Percentiles rank a stretch among this genome's conserved stretches.
phyloP scores from a whole-genome alignment of 768 basidiomycete genomes.

The Polyporus arcularius region DNA sequence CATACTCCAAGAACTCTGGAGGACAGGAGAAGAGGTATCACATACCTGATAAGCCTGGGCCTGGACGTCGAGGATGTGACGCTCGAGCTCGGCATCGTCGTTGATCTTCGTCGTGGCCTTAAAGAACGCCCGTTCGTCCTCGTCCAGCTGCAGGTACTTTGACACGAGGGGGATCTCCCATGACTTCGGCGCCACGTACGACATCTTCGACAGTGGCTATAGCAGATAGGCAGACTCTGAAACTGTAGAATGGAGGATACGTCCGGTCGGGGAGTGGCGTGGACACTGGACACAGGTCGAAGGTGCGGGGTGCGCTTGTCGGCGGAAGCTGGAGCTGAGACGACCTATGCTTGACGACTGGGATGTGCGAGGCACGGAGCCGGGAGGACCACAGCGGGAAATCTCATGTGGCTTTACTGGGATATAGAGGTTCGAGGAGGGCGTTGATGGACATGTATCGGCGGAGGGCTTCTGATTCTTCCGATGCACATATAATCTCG shows the following conservation, averaged over 20 bases:
- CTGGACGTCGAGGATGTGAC: slow-evolving; percentile 25
- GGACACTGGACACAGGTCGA: background rate
- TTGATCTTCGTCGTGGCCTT: slow-evolving; percentile 25
- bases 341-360: background rate
- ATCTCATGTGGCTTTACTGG: background rate
- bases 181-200: background rate
- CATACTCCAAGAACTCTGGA: background rate
- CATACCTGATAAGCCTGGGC: slow-evolving; percentile 24
- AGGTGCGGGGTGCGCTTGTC: background rate
- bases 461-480: too few relatives aligned
- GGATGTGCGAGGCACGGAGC: background rate
- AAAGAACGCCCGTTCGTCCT: slow-evolving; percentile 11
- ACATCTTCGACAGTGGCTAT: background rate
- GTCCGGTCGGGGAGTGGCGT: background rate
- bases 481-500: too few relatives aligned
- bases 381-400: background rate
- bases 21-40: background rate
- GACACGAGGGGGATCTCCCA: background rate
- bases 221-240: too few relatives aligned
- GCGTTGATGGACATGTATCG: too few relatives aligned
- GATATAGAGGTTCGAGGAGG: background rate
- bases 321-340: background rate
- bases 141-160: slow-evolving; percentile 4
- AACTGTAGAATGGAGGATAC: background rate
- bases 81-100: slow-evolving; percentile 23